Evolutionary conservation across 495 filamentous ascomycete genomes (phyloP).

Genomic region (Elaphomyces granulatus): DNA sequence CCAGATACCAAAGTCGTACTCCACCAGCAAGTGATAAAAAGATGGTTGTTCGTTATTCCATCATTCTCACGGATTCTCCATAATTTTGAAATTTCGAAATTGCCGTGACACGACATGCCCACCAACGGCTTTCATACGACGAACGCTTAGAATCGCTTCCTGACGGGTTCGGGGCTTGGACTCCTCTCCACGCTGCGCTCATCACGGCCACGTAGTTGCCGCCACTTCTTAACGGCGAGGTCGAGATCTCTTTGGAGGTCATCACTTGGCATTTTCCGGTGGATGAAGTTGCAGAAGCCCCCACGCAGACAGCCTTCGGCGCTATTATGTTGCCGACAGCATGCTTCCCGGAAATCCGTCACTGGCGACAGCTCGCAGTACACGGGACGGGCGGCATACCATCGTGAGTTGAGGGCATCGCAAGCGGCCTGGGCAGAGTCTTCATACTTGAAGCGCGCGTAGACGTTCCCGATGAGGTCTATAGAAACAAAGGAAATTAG

Average conservation of each 20-base stretch:
- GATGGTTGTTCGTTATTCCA: too few species aligned
- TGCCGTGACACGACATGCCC: too few species aligned
- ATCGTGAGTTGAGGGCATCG: constrained; percentile 84
- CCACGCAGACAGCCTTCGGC: constrained; percentile 93
- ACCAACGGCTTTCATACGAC: too few species aligned
- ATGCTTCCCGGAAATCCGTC: constrained; percentile 96
- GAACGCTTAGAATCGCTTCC: constrained; percentile 52
- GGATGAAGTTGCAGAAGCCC: constrained; percentile 98
- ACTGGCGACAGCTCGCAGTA: constrained; percentile 96
- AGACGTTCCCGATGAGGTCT: constrained; percentile 98
- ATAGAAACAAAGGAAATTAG: constrained; percentile 4
- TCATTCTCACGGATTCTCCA: too few species aligned
- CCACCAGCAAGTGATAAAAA: too few species aligned
- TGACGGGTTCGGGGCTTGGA: constrained; percentile 63
- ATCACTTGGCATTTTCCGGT: constrained; percentile 79
- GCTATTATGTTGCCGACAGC: constrained; percentile 83
- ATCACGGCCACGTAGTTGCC: constrained; percentile 73
- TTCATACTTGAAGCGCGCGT: constrained; percentile 99
- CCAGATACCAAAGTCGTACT: too few species aligned
- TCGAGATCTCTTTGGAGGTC: constrained; percentile 83
- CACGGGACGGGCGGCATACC: constrained; percentile 94
- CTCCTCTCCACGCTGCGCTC: constrained; percentile 62
- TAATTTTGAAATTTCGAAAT: too few species aligned
- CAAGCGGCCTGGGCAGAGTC: constrained; percentile 86
- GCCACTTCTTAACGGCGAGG: constrained; percentile 88